Evolutionary conservation across 2,329 filamentous ascomycete species (phyloP).

Genomic region (Exophiala spinifera): DNA sequence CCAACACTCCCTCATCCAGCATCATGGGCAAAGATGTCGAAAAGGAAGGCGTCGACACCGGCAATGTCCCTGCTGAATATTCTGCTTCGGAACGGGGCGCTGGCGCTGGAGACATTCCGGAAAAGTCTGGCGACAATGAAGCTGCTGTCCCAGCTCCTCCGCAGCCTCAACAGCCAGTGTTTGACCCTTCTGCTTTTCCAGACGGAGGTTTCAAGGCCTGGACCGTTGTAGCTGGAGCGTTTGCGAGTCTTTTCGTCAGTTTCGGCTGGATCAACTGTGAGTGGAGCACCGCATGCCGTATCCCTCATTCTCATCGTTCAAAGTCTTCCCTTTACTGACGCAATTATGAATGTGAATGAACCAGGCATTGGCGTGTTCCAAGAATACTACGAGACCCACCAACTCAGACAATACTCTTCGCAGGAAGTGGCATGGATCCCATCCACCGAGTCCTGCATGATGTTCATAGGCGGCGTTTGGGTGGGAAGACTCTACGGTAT

Average conservation of each 20-base stretch:
- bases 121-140: conserved; percentile 6
- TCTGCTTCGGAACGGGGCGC: conserved; percentile 1
- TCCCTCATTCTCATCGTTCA: neutral
- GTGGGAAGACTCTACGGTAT: conserved; percentile 27
- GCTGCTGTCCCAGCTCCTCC: neutral
- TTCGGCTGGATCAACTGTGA: conserved; percentile 40
- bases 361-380: conserved; percentile 53
- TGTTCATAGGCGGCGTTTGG: conserved; percentile 31
- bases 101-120: neutral
- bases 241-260: conserved; percentile 40
- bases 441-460: conserved; percentile 50
- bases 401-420: conserved; percentile 49
- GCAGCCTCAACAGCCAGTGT: conserved; percentile 11
- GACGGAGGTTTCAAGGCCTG: conserved; percentile 44
- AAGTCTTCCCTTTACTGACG: conserved; percentile 3
- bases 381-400: conserved; percentile 55
- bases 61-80: neutral
- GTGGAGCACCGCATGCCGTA: too few species aligned
- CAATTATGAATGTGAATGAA: too few species aligned
- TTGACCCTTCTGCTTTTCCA: conserved; percentile 32
- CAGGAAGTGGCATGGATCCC: conserved; percentile 60
- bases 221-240: conserved; percentile 44
- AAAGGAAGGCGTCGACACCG: neutral
- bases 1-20: neutral
- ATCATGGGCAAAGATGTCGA: conserved; percentile 10